phyloP scores from a whole-genome alignment of 345 rosid genomes.

The Camelina neglecta region DNA sequence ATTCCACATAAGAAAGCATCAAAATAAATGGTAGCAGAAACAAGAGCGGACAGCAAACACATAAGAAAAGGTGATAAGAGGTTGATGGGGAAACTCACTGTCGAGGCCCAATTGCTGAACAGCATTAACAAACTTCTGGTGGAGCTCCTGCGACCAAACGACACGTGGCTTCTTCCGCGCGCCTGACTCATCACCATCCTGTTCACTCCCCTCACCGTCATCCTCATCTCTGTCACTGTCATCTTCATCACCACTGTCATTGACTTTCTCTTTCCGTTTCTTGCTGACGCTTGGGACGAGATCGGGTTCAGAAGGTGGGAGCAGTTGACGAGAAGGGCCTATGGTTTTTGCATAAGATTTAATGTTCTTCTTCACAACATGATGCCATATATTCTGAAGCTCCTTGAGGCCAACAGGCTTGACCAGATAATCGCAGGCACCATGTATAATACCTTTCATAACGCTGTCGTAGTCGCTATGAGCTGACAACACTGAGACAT shows the following conservation, averaged over 20 bases:
- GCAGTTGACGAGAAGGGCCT: conserved; percentile 36
- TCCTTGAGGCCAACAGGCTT: conserved; percentile 88
- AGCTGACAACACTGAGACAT: conserved; percentile 76
- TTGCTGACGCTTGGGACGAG: conserved; percentile 49
- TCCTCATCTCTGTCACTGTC: conserved; percentile 70
- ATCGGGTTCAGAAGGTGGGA: conserved; percentile 36
- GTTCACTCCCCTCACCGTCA: conserved; percentile 61
- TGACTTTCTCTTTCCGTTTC: conserved; percentile 62
- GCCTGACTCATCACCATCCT: conserved; percentile 66
- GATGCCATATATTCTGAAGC: conserved; percentile 95
- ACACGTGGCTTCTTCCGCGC: conserved; percentile 88
- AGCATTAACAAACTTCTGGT: conserved; percentile 81
- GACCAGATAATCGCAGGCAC: conserved; percentile 85
- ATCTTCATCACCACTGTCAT: conserved; percentile 37
- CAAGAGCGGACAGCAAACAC: background rate
- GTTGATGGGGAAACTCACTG: conserved; percentile 59
- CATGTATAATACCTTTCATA: conserved; percentile 85
- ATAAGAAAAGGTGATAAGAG: background rate
- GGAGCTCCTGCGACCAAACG: conserved; percentile 88
- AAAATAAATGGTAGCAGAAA: background rate
- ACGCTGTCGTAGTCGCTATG: conserved; percentile 79
- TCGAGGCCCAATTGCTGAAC: conserved; percentile 85
- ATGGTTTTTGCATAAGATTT: conserved; percentile 39
- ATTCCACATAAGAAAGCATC: conserved; percentile 1
- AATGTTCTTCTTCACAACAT: conserved; percentile 71